These are phyloP conservation scores for Cytospora piceicola DNA, from an alignment of 2,329 filamentous ascomycete species.

Conservation along the genomic window DNA sequence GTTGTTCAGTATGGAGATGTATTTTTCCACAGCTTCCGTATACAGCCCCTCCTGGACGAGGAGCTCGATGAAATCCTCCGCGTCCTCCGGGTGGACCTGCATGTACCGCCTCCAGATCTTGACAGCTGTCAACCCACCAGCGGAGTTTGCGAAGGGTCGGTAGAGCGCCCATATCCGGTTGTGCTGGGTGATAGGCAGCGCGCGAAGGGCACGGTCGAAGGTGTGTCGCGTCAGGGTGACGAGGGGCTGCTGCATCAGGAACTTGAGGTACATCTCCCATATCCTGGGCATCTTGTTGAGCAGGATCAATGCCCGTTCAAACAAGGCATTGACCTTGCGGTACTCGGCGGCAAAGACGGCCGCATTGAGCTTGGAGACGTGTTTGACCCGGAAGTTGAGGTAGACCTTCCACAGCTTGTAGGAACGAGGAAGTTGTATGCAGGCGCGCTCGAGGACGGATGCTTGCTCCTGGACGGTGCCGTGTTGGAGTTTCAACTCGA, in stretches of 20 bases:
- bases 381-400: slow-evolving; percentile 79
- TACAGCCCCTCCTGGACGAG: slow-evolving; percentile 80
- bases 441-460: slow-evolving; percentile 86
- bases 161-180: slow-evolving; percentile 95
- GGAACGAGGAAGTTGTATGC: slow-evolving; percentile 84
- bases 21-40: slow-evolving; percentile 87
- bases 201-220: slow-evolving; percentile 90
- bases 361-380: slow-evolving; percentile 81
- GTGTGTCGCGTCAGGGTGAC: slow-evolving; percentile 84
- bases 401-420: slow-evolving; percentile 99
- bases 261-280: slow-evolving; percentile 93
- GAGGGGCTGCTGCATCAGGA: slow-evolving; percentile 88
- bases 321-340: slow-evolving; percentile 91
- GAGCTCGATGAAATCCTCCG: slow-evolving; percentile 93
- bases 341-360: slow-evolving; percentile 80
- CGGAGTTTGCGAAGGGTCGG: slow-evolving; percentile 86
- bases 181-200: slow-evolving; percentile 92
- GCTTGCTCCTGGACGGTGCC: slow-evolving; percentile 85
- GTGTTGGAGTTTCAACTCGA: slow-evolving; percentile 87
- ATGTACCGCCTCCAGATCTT: slow-evolving; percentile 96
- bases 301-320: slow-evolving; percentile 88
- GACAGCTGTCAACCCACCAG: slow-evolving; percentile 85
- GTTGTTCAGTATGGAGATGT: slow-evolving; percentile 91
- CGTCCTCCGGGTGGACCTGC: slow-evolving; percentile 94
- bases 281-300: slow-evolving; percentile 99